Conservation (phyloP, 2,329 filamentous ascomycete genomes). For the Didymella sp. region DNA sequence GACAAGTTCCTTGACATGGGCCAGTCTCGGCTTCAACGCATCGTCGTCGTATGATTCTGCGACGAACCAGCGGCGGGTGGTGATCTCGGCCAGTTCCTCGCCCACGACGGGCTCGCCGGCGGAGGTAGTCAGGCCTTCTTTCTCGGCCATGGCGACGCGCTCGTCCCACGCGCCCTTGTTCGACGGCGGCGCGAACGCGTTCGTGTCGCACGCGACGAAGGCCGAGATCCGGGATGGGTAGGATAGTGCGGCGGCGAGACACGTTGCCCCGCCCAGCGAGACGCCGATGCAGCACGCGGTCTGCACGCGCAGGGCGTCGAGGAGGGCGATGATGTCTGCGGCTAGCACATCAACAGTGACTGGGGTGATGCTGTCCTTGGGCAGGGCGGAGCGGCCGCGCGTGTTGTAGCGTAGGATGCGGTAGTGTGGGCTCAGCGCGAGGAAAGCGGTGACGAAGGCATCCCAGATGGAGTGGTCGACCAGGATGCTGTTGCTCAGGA, state of each 20-base stretch:
- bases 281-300: constrained; percentile 76
- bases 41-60: constrained; percentile 63
- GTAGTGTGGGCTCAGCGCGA: constrained; percentile 64
- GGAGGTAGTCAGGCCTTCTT: constrained; percentile 51
- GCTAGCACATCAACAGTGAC: constrained; percentile 69
- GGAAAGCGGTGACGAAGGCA: constrained; percentile 68
- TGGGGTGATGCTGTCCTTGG: constrained; percentile 51
- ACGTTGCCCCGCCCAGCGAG: constrained; percentile 80
- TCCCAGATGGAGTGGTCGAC: constrained; percentile 85
- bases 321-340: constrained; percentile 69
- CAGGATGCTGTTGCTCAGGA: constrained; percentile 81
- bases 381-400: constrained; percentile 68
- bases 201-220: constrained; percentile 82
- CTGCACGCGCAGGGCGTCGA: constrained; percentile 72
- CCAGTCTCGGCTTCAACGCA: constrained; percentile 57
- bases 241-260: constrained; percentile 73
- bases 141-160: constrained; percentile 71
- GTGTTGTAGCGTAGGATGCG: constrained; percentile 79
- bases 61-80: constrained; percentile 78
- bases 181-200: constrained; percentile 71
- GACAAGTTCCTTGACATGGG: constrained; percentile 72
- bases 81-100: constrained; percentile 69
- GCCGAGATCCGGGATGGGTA: constrained; percentile 65
- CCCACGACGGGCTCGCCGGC: constrained; percentile 65
- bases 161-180: constrained; percentile 84